Evolutionary conservation across 2,329 filamentous ascomycete genomes (phyloP).

Genomic region (Coccinonectria pachysandricola): DNA sequence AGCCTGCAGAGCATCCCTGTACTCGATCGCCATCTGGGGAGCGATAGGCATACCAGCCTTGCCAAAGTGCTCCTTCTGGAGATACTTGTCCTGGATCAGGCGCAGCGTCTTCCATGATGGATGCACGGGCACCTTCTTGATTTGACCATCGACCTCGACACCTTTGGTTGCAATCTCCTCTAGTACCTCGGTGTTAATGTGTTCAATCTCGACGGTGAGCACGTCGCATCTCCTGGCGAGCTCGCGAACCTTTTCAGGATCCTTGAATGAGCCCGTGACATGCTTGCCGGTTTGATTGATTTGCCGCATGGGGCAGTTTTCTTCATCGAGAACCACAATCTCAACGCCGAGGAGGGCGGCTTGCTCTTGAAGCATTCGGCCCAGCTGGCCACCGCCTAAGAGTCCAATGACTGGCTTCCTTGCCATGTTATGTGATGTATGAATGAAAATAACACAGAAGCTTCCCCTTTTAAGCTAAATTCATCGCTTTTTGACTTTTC

Average conservation of each 20-base stretch:
- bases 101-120: conserved; percentile 80
- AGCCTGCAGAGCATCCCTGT: conserved; percentile 40
- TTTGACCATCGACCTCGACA: conserved; percentile 36
- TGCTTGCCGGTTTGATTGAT: conserved; percentile 66
- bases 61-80: conserved; percentile 73
- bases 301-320: conserved; percentile 73
- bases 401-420: conserved; percentile 33
- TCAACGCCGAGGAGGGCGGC: conserved; percentile 64
- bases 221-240: conserved; percentile 71
- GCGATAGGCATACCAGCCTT: conserved; percentile 62
- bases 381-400: conserved; percentile 62
- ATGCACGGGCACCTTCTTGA: conserved; percentile 52
- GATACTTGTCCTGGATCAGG: conserved; percentile 87
- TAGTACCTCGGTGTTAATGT: conserved; percentile 81
- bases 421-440: no score
- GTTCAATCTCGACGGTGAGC: conserved; percentile 89
- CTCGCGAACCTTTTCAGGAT: conserved; percentile 65
- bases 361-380: conserved; percentile 89
- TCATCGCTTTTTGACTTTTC: no score
- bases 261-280: conserved; percentile 80
- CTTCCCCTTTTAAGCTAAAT: no score
- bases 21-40: conserved; percentile 54
- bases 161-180: conserved; percentile 66
- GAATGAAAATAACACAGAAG: no score
- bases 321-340: conserved; percentile 68